phyloP scores from a whole-genome alignment of 345 rosid genomes.

The Hibiscus mutabilis region DNA sequence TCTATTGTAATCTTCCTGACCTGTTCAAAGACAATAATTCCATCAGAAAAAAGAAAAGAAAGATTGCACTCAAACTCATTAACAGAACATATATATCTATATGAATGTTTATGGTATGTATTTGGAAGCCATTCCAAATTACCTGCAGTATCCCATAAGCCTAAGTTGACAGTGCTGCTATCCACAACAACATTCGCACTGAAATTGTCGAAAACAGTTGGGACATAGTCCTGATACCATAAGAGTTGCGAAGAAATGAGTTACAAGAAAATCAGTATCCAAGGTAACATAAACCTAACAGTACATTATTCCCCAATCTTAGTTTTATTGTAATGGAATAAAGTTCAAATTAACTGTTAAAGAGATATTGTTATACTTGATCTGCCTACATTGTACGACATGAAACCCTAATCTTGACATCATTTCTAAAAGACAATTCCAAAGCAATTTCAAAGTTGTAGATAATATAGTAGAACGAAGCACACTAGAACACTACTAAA shows the following conservation, averaged over 20 bases:
- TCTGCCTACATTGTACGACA: neutral
- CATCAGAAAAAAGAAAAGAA: slow-evolving; percentile 14
- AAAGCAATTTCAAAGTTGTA: neutral
- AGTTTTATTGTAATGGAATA: neutral
- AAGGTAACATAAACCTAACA: neutral
- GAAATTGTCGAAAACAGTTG: slow-evolving; percentile 95
- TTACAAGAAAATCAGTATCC: neutral
- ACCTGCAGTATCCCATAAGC: slow-evolving; percentile 98
- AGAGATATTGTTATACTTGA: neutral
- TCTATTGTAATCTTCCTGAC: slow-evolving; percentile 92
- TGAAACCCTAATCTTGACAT: neutral
- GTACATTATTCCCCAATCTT: neutral
- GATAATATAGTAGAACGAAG: neutral
- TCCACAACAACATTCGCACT: slow-evolving; percentile 97
- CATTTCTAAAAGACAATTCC: neutral
- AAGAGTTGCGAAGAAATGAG: slow-evolving; percentile 10
- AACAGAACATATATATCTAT: slow-evolving; percentile 67
- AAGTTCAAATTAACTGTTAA: neutral
- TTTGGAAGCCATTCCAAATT: slow-evolving; percentile 16
- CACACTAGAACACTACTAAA: neutral
- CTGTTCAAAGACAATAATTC: slow-evolving; percentile 31
- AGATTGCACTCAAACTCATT: neutral
- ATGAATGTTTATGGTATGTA: slow-evolving; percentile 4
- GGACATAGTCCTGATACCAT: slow-evolving; percentile 79
- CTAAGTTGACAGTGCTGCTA: slow-evolving; percentile 87